Evolutionary conservation across 768 basidiomycete genomes (phyloP), one percentile per base, ranked within the genome.

Genomic region (Naematelia encephala): DNA sequence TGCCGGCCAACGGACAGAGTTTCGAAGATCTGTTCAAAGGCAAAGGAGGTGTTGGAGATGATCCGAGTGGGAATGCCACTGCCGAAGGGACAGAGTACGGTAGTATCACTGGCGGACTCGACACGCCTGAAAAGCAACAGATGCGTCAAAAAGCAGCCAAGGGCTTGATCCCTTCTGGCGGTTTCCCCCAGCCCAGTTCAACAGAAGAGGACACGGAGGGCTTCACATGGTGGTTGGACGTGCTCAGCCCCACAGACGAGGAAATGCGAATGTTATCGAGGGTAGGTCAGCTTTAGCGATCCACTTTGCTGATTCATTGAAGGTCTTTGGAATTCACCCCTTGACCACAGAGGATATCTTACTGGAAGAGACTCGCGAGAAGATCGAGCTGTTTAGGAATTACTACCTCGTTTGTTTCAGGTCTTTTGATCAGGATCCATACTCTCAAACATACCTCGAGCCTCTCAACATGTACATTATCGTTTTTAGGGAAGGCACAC

Each of bases 391-490:
- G 19, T 99, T 98, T 83, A 84, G 93, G 55, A 94, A 94, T 75
- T 99, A 99, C 77, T 98, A 97, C 76, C 85, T 99, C 54, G 96
- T 98, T 61, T 98, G 94, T 82, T 99, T 99, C 82, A 87, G 96
- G 63, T 89, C 91, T 63, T 98, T 99, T 80, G 96, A 99, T 78
- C 96, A 99, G 80, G 96, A 98, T 77, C 88, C 86, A 22, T 97
- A 97, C 80, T 91, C 89, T 69, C 92, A 93, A 16, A 98, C 92
- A 1, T 87, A 98, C 77, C 86, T 99, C 47, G 94, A 99, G 76
- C 96, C 96, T 14, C 82, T 98, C 64, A 99, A 99, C 79, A 98
- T 97, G 94, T 99, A 99, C 79, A 94, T 99, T 67, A 89, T 98
- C 68, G 96, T 99, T 50, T 97, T 99, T 80, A 84, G 94, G 22